Evolutionary conservation across 306 rosid species (phyloP), one percentile per base, ranked within the genome.

Genomic region (Hippophae tibetana): DNA sequence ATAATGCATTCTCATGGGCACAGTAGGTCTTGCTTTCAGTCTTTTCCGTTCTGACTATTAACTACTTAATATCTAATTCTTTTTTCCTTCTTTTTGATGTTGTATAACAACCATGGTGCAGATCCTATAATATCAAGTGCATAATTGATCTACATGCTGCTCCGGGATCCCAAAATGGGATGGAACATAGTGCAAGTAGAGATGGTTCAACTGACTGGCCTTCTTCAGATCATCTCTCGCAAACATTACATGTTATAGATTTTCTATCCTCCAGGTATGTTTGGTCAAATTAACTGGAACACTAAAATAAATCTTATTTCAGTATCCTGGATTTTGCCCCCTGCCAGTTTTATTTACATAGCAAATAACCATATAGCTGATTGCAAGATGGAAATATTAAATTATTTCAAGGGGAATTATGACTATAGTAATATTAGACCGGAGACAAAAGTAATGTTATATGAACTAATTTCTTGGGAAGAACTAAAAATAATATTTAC

Each of bases 1-100:
- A 92, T 57, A 81, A 81, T 81, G 96, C 98, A 72, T 83, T 92
- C 85, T 76, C 87, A 60, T 92, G 96, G 98, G 98, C 95, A 62
- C 84, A 78, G 95, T 92, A 78, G 84, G 96, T 79, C 69, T 72
- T 67, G 59, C 58, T 68, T 70, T 43, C 60, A 52, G 69, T 44
- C 12, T 26, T 44, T 64, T 56, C 74, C 60, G 65, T 59, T 52
- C 41, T 50, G 48, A 52, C 40, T 63, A n/a, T 66, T 52, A 46
- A 46, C 54, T 13, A 46, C 54, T 23, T 23, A 40, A 40, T 25
- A 12, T 48, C 26, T 57, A 57, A 72, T 60, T 64, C 69, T 60
- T 10, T 9, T 42, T 52, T 67, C 50, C 56, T 56, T 54, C 72
- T 60, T 57, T 69, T 26, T 72, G 9, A 55, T 27, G 60, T 42